Evolutionary conservation across 768 basidiomycete species (phyloP).

Genomic region (Lyophyllum shimeji): DNA sequence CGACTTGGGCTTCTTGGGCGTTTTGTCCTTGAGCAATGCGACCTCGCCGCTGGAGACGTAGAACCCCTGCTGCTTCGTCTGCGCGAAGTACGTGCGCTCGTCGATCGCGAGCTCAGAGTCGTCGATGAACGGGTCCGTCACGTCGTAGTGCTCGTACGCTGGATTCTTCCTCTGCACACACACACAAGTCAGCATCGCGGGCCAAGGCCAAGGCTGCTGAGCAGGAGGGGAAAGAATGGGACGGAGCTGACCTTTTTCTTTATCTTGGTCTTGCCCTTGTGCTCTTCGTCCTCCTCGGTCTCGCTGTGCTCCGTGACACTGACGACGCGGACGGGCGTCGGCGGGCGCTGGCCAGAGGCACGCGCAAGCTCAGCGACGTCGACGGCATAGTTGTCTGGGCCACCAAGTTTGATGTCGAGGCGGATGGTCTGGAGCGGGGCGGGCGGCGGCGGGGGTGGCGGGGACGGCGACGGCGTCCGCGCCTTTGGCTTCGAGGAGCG

Average conservation of each 20-base stretch:
- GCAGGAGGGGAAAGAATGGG: background rate
- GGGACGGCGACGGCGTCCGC: slow-evolving; percentile 22
- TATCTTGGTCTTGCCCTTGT: slow-evolving; percentile 29
- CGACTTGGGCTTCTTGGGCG: slow-evolving; percentile 73
- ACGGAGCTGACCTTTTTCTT: slow-evolving; percentile 28
- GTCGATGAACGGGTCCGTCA: slow-evolving; percentile 93
- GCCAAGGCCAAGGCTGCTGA: too few relatives aligned
- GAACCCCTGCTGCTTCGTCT: slow-evolving; percentile 91
- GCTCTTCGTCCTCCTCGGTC: slow-evolving; percentile 47
- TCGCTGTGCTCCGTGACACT: slow-evolving; percentile 43
- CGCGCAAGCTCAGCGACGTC: slow-evolving; percentile 53
- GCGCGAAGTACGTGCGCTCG: slow-evolving; percentile 86
- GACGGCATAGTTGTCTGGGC: slow-evolving; percentile 64
- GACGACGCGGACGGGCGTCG: slow-evolving; percentile 24
- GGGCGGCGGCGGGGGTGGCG: slow-evolving; percentile 42
- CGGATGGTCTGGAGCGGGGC: slow-evolving; percentile 55
- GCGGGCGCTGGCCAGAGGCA: slow-evolving; percentile 53
- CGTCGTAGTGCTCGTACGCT: slow-evolving; percentile 83
- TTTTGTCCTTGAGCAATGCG: slow-evolving; percentile 79
- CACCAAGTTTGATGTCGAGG: slow-evolving; percentile 60
- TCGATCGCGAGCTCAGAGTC: slow-evolving; percentile 92
- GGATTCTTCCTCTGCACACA: slow-evolving; percentile 44
- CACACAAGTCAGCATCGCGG: too few relatives aligned
- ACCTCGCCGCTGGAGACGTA: slow-evolving; percentile 90
- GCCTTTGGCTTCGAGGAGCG: slow-evolving; percentile 43